phyloP scores from a whole-genome alignment of 1,284 basidiomycete genomes.

The Afroboletus lepidellus region DNA sequence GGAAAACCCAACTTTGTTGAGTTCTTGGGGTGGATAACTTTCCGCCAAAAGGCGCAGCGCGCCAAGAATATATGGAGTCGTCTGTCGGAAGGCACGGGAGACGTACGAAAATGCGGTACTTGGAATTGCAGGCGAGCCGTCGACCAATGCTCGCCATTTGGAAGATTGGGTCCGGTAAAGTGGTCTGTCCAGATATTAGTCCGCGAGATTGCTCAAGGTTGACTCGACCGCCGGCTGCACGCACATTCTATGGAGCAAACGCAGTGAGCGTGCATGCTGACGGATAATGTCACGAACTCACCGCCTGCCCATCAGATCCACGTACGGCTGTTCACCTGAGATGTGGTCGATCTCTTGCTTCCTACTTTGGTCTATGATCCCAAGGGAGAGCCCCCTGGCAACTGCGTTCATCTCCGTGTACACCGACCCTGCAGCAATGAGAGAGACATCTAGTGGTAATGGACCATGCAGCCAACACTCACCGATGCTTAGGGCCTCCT shows the following conservation, averaged over 20 bases:
- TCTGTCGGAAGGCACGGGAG: constrained; percentile 75
- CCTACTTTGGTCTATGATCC: constrained; percentile 61
- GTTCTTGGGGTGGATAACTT: constrained; percentile 62
- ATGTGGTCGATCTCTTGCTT: constrained; percentile 53
- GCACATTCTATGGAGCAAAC: constrained; percentile 47
- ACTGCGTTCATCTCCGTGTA: constrained; percentile 92
- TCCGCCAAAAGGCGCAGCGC: constrained; percentile 75
- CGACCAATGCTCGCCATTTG: constrained; percentile 81
- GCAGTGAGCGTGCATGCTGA: background rate
- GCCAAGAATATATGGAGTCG: constrained; percentile 74
- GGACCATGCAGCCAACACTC: constrained; percentile 15
- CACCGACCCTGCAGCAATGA: constrained; percentile 61
- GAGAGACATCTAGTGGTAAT: constrained; percentile 11
- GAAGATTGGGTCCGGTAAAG: constrained; percentile 70
- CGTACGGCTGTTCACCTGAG: constrained; percentile 81
- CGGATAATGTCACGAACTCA: constrained; percentile 38
- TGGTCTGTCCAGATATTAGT: constrained; percentile 50
- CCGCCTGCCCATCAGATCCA: constrained; percentile 87
- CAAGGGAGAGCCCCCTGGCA: constrained; percentile 79
- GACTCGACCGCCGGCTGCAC: constrained; percentile 19
- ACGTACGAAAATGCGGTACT: constrained; percentile 79
- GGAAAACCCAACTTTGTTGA: constrained; percentile 67
- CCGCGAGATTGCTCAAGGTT: background rate
- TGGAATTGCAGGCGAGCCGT: constrained; percentile 72
- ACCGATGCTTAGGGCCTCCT: constrained; percentile 91